Evolutionary conservation across 2,329 filamentous ascomycete genomes (phyloP).

Genomic region (Tetracladium maxilliforme): DNA sequence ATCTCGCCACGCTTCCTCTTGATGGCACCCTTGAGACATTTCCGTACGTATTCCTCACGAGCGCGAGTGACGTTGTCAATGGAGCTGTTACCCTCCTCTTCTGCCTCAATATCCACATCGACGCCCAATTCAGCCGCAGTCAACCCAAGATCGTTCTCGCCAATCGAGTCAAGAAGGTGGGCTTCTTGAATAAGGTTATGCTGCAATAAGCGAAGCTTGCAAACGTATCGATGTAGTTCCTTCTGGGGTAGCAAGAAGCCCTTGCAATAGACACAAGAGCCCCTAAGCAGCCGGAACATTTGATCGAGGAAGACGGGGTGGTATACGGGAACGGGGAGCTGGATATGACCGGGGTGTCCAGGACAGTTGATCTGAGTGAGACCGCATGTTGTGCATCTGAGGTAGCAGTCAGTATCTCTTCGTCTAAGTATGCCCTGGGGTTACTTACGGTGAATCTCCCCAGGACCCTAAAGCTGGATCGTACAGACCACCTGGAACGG

Average conservation of each 20-base stretch:
- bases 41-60: constrained; percentile 9
- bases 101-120: constrained; percentile 18
- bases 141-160: constrained; percentile 5
- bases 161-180: constrained; percentile 9
- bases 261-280: constrained; percentile 84
- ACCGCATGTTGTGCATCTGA: constrained; percentile 84
- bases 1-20: neutral
- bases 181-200: constrained; percentile 65
- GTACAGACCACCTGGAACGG: constrained; percentile 81
- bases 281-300: constrained; percentile 67
- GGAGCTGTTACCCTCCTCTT: constrained; percentile 32
- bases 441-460: constrained; percentile 63
- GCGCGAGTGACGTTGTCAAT: constrained; percentile 38
- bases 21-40: constrained; percentile 4
- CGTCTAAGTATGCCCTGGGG: constrained; percentile 1
- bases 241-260: constrained; percentile 66
- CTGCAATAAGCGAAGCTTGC: constrained; percentile 75
- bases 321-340: constrained; percentile 84
- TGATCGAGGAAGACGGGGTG: constrained; percentile 97
- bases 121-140: constrained; percentile 5
- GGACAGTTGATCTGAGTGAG: constrained; percentile 70
- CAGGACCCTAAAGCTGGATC: constrained; percentile 85
- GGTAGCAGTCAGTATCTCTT: constrained; percentile 1
- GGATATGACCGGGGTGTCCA: constrained; percentile 89
- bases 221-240: constrained; percentile 64